phyloP scores from a whole-genome alignment of 768 basidiomycete species.

The Suillus weaverae region DNA sequence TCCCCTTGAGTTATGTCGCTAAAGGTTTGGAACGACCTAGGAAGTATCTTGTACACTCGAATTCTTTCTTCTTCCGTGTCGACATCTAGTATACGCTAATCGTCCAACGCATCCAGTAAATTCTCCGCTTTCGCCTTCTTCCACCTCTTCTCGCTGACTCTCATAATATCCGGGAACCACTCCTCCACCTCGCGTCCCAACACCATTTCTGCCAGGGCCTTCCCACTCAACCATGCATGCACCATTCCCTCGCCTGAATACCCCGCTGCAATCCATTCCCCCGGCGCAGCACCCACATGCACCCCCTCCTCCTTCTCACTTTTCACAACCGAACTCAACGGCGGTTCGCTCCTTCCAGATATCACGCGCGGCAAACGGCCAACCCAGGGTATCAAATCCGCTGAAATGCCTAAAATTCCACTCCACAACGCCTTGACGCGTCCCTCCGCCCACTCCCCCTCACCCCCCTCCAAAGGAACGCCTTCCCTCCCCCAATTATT shows the following conservation, averaged over 20 bases:
- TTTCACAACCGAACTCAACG: constrained; percentile 9
- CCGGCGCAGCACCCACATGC: constrained; percentile 35
- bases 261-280: constrained; percentile 75
- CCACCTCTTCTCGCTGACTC: constrained; percentile 51
- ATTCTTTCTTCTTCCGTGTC: no score
- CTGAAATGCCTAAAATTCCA: constrained; percentile 64
- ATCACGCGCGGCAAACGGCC: constrained; percentile 55
- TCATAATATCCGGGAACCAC: constrained; percentile 53
- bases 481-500: constrained; percentile 42
- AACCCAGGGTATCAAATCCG: constrained; percentile 69
- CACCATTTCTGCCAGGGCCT: constrained; percentile 61
- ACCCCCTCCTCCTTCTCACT: constrained; percentile 1
- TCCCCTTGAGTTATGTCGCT: no score
- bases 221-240: constrained; percentile 67
- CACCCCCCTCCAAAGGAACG: constrained; percentile 15
- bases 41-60: no score
- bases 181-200: constrained; percentile 37
- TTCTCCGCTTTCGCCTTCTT: constrained; percentile 51
- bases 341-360: constrained; percentile 39
- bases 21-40: no score
- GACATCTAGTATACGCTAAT: not conserved
- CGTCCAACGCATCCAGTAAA: constrained; percentile 21
- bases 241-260: constrained; percentile 76
- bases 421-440: constrained; percentile 60
- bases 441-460: constrained; percentile 38